Percentiles rank a stretch among this genome's conserved stretches.
phyloP scores from a whole-genome alignment of 345 rosid species.

The Eucalyptus coolabah region DNA sequence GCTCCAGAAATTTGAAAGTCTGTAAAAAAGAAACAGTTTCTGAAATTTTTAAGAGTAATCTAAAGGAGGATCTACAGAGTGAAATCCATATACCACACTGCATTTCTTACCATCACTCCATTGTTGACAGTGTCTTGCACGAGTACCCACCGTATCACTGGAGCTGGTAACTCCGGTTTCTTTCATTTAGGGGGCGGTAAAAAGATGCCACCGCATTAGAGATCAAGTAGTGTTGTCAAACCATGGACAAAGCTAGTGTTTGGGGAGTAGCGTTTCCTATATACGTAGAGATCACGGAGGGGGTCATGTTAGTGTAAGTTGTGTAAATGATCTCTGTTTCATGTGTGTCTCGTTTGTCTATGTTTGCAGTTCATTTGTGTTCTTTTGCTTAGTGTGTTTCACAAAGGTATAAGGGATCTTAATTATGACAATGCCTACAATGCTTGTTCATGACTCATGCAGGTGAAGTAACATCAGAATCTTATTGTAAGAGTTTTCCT shows the following conservation, averaged over 20 bases:
- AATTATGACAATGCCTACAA: too few relatives aligned
- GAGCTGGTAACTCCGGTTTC: neutral
- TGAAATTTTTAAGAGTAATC: neutral
- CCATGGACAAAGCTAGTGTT: neutral
- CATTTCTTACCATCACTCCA: neutral
- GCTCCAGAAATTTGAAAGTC: neutral
- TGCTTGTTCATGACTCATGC: too few relatives aligned
- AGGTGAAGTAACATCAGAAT: too few relatives aligned
- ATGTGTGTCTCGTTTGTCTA: too few relatives aligned
- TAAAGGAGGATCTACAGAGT: neutral
- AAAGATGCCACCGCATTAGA: neutral
- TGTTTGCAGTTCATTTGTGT: too few relatives aligned
- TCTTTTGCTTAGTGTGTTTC: too few relatives aligned
- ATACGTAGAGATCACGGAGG: neutral
- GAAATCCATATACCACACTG: neutral
- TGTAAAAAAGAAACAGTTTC: neutral
- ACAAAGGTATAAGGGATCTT: too few relatives aligned
- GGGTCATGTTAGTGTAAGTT: too few relatives aligned
- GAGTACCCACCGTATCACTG: neutral
- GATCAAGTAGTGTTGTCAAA: neutral
- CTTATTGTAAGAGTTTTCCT: too few relatives aligned
- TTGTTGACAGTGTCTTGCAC: neutral
- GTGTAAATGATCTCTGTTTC: too few relatives aligned
- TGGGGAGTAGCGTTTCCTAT: neutral
- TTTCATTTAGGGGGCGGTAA: neutral